phyloP scores from a whole-genome alignment of 441 rosid species.

The Brassica balearica region DNA sequence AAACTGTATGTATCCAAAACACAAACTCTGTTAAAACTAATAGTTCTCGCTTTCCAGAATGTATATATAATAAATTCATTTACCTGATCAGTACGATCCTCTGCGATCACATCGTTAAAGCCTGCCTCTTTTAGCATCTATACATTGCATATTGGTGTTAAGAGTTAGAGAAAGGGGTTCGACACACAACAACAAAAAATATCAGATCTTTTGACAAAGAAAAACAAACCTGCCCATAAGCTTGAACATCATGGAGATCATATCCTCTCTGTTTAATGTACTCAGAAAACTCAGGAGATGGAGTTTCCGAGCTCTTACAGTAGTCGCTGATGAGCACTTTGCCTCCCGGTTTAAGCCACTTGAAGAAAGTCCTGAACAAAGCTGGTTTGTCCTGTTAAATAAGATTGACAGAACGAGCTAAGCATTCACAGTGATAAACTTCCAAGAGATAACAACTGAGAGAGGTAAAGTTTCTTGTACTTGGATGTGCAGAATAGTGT shows the following conservation, averaged over 20 bases:
- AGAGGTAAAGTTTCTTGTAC: slow-evolving; percentile 41
- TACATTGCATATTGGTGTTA: not conserved
- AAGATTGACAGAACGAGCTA: not conserved
- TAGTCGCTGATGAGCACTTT: slow-evolving; percentile 93
- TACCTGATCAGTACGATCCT: slow-evolving; percentile 96
- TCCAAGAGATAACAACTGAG: slow-evolving; percentile 5
- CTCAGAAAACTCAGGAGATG: slow-evolving; percentile 71
- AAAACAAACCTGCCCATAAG: slow-evolving; percentile 79
- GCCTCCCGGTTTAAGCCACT: slow-evolving; percentile 98
- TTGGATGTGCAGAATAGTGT: slow-evolving; percentile 90
- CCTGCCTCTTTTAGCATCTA: slow-evolving; percentile 94
- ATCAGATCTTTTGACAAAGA: not conserved
- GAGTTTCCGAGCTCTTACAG: slow-evolving; percentile 75
- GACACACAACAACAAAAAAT: too few species aligned
- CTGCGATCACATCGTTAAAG: slow-evolving; percentile 73
- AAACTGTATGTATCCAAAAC: slow-evolving; percentile 56
- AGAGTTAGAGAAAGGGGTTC: not conserved
- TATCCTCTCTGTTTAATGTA: slow-evolving; percentile 95
- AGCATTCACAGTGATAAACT: not conserved
- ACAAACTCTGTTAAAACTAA: not conserved
- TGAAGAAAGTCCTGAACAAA: slow-evolving; percentile 81
- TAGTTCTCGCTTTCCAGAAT: not conserved
- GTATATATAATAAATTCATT: not conserved
- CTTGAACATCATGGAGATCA: slow-evolving; percentile 87
- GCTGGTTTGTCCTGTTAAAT: slow-evolving; percentile 88